Conservation (phyloP, 768 basidiomycete species). For the Hericium rajendrae region DNA sequence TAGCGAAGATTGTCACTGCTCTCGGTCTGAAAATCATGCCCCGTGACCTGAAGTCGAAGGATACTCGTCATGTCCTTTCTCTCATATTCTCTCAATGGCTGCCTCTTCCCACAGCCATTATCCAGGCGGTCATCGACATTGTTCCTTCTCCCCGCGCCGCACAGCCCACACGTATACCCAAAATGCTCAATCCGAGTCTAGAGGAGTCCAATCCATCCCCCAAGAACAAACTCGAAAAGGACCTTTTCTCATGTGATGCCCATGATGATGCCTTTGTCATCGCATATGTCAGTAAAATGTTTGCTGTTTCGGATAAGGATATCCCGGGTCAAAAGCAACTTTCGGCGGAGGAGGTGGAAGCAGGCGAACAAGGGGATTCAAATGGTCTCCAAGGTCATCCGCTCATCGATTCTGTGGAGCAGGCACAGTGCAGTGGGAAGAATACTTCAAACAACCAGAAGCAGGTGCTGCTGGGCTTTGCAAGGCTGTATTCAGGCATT, state of each 20-base stretch:
- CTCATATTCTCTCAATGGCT: constrained; percentile 95
- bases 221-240: constrained; percentile 73
- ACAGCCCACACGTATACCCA: constrained; percentile 77
- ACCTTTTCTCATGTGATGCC: constrained; percentile 66
- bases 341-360: constrained; percentile 30
- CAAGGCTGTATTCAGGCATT: constrained; percentile 87
- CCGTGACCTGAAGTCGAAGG: constrained; percentile 88
- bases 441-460: no score
- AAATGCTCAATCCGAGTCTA: constrained; percentile 81
- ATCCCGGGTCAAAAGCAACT: constrained; percentile 76
- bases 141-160: constrained; percentile 83
- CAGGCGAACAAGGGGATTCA: constrained; percentile 11
- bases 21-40: constrained; percentile 77
- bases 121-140: constrained; percentile 86
- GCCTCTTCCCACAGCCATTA: constrained; percentile 84
- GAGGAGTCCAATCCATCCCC: constrained; percentile 51
- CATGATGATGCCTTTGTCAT: constrained; percentile 49
- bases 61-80: constrained; percentile 72
- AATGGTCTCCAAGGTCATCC: no score
- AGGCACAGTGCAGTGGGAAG: no score
- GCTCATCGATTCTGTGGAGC: no score
- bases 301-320: constrained; percentile 72
- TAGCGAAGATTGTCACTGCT: constrained; percentile 76
- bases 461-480: constrained; percentile 85
- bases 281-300: constrained; percentile 98